Conservation (phyloP, 441 rosid genomes). For the Kokia cookei region DNA sequence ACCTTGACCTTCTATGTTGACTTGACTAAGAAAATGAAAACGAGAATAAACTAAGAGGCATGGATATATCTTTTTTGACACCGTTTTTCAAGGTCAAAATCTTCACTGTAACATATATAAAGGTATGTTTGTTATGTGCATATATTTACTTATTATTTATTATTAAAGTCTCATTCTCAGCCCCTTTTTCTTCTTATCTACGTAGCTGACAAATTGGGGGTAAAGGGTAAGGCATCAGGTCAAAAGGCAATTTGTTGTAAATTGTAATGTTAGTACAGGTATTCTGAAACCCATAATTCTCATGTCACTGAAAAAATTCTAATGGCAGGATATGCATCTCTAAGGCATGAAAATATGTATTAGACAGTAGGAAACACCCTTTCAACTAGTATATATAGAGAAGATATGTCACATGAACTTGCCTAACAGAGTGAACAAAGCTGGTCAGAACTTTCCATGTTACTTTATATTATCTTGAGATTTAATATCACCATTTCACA, state of each 20-base stretch:
- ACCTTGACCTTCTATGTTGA: neutral
- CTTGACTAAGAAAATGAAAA: neutral
- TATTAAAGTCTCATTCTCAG: no score
- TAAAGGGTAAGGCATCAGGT: no score
- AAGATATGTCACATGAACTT: neutral
- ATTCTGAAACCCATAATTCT: neutral
- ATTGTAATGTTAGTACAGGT: neutral
- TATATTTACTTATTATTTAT: no score
- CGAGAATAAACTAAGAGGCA: no score
- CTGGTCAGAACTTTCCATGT: neutral
- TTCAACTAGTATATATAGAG: constrained; percentile 15
- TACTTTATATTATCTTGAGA: neutral
- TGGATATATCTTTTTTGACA: no score
- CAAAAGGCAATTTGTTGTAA: no score
- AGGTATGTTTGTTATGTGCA: no score
- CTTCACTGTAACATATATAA: no score
- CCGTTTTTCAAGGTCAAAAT: no score
- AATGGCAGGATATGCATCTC: neutral
- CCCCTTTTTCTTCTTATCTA: no score
- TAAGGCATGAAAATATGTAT: neutral
- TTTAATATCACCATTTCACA: neutral
- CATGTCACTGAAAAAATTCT: neutral
- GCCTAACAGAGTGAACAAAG: neutral
- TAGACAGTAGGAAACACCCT: neutral
- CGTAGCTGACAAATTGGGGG: no score